Conservation (phyloP, 1,139 yeast genomes). For the Tardiomyces blankii region DNA sequence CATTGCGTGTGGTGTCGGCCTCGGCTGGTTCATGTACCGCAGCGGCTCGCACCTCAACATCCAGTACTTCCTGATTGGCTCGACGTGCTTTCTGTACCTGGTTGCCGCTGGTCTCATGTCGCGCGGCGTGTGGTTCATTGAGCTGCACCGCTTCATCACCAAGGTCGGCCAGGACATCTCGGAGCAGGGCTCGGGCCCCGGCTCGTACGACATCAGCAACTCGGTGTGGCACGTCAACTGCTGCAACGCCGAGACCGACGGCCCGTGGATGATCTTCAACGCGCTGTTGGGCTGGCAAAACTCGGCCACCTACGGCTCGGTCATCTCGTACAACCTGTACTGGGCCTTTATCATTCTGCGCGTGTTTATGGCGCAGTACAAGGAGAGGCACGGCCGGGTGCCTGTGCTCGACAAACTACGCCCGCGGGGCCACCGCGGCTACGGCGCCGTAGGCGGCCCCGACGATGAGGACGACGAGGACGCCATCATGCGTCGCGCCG, state of each 20-base stretch:
- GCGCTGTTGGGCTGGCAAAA: constrained; percentile 86
- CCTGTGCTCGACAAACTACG: background rate
- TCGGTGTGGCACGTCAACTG: constrained; percentile 92
- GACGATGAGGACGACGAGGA: background rate
- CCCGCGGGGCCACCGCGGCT: background rate
- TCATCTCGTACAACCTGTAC: constrained; percentile 70
- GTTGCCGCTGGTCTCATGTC: constrained; percentile 85
- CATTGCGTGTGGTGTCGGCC: constrained; percentile 54
- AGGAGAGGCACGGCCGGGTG: constrained; percentile 46
- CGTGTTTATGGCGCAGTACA: constrained; percentile 52
- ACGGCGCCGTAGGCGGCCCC: background rate
- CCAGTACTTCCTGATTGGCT: constrained; percentile 67
- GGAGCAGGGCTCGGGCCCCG: constrained; percentile 85
- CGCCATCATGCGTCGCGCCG: background rate
- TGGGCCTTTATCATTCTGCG: constrained; percentile 56
- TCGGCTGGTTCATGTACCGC: constrained; percentile 59
- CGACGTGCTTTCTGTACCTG: constrained; percentile 74
- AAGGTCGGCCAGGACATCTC: constrained; percentile 82
- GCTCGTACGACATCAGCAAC: constrained; percentile 67
- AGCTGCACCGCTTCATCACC: constrained; percentile 49
- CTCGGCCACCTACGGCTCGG: constrained; percentile 82
- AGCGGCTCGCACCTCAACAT: constrained; percentile 50
- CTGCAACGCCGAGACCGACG: constrained; percentile 79
- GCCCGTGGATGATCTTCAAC: constrained; percentile 91
- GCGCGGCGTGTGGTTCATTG: constrained; percentile 82